Evolutionary conservation across 2,329 filamentous ascomycete species (phyloP).

Genomic region (Dryadomyces quercivorus): DNA sequence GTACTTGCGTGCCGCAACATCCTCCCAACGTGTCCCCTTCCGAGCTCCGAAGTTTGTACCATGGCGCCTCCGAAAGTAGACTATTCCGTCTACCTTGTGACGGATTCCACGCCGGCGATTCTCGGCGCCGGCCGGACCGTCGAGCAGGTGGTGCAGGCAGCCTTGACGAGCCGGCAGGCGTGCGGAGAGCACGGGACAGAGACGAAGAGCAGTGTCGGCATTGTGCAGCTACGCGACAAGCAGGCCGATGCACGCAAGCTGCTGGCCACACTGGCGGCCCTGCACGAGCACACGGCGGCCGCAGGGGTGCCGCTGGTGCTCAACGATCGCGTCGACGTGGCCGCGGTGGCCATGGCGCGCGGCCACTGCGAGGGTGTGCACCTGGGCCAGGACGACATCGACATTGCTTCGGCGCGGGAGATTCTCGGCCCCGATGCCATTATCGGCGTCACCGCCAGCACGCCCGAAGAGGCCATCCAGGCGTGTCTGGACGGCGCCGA

Average conservation of each 20-base stretch:
- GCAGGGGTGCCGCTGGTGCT: slow-evolving; percentile 71
- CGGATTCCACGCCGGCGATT: slow-evolving; percentile 79
- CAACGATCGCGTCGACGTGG: slow-evolving; percentile 88
- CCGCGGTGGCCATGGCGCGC: slow-evolving; percentile 71
- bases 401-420: slow-evolving; percentile 44
- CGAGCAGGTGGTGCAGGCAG: slow-evolving; percentile 59
- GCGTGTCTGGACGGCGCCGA: slow-evolving; percentile 70
- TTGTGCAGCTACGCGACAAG: slow-evolving; percentile 90
- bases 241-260: slow-evolving; percentile 59
- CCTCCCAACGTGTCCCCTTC: neutral
- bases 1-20: too few species aligned
- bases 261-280: slow-evolving; percentile 54
- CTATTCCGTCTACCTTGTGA: slow-evolving; percentile 82
- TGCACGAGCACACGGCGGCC: slow-evolving; percentile 56
- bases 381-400: slow-evolving; percentile 86
- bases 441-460: slow-evolving; percentile 80
- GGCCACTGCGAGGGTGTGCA: slow-evolving; percentile 86
- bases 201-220: slow-evolving; percentile 12
- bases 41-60: neutral
- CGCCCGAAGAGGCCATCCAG: slow-evolving; percentile 54
- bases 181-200: slow-evolving; percentile 17
- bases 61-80: slow-evolving; percentile 30
- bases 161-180: slow-evolving; percentile 61
- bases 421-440: slow-evolving; percentile 67
- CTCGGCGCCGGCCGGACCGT: slow-evolving; percentile 57